Evolutionary conservation across 140 eudicot species (phyloP), one percentile per base, ranked within the genome.

Genomic region (Oenanthe javanica): DNA sequence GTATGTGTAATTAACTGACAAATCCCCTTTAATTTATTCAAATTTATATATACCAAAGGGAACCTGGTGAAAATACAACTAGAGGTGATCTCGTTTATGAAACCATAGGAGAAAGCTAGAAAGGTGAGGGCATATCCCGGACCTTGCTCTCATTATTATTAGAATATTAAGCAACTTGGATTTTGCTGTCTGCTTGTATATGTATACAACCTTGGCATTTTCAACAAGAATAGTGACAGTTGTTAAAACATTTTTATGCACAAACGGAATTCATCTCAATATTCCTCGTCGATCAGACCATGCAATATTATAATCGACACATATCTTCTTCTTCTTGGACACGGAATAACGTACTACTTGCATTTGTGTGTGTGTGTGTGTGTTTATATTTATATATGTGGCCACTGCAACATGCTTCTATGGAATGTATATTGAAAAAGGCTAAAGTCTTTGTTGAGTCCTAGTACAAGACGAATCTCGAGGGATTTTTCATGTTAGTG

Each of bases 401-500:
- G 36, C 5, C 38, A 23, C 0, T 61, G 36, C 70, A 61, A 61
- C 70, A 61, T 61, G 14, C 70, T 63, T 63, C 71, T 9, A 61
- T 23, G 40, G 71, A 63, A 63, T 63, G 0, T 23, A 63, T 23
- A 63, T 63, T 63, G 71, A 63, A 23, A 63, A 23, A 63, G 40
- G 71, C 11, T 63, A 63, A 25, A 23, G 71, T 63, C 71, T 63
- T 63, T 63, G 4, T n/a, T 31, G 70, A 9, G 70, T 61, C 15
- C 2, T 23, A 11, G 71, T 63, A 63, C 0, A 63, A 25, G 40
- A 63, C 71, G 71, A 63, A 21, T 61, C 69, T 61, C 69, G 2
- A 61, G 69, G 69, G 71, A 63, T 63, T 25, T 61, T 63, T 63
- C 70, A 61, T 61, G 70, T 61, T n/a, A n/a, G 69, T 61, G 38